Base-by-base conservation (phyloP, 805 yeast genomes). In the Cyberlindnera mycetangii region DNA sequence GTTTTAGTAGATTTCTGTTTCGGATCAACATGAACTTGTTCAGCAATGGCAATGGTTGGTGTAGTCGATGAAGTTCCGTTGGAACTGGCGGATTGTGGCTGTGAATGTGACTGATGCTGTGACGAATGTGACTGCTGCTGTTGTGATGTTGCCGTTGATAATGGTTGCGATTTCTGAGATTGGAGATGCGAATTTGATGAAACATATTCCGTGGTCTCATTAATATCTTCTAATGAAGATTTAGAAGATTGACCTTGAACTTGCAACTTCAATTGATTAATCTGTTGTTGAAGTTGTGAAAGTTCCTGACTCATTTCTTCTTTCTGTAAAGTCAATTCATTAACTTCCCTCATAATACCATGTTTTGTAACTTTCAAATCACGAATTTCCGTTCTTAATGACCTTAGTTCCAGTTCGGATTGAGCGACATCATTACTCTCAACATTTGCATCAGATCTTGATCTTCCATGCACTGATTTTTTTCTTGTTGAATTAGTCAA, bases 311-410 rank as follows among this genome's bases (percentile, higher is more conserved):
- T 65, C 41, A 88, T 62, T 15, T 65, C 61, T 27, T 66, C 68
- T 62, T 75, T 82, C 37, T 74, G 73, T 0, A 54, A 48, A 24
- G 65, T 71, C 49, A 89, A 65, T 16, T 66, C 72, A 38, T 70
- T 74, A 12, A 85, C 70, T 32, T 84, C 89, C 34, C 65, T 68
- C 17, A 67, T 45, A 28, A 83, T 51, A 6, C 61, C 60, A 2
- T 72, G 69, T 50, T 75, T 78, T 1, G 69, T 64, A 2, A 69
- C 58, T 30, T 70, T 68, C 48, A 74, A 70, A 32, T 61, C 62
- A 14, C 63, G 58, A 11, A 81, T 53, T 48, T 71, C 74, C 30
- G 61, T 53, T 41, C 69, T 73, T 45, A 76, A 43, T n/a, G 64
- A 56, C 41, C 72, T 66, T 42, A 76, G 50, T 19, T 65, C 56